Base-by-base conservation (phyloP, 768 basidiomycete species). In the Sistotremastrum suecicum region DNA sequence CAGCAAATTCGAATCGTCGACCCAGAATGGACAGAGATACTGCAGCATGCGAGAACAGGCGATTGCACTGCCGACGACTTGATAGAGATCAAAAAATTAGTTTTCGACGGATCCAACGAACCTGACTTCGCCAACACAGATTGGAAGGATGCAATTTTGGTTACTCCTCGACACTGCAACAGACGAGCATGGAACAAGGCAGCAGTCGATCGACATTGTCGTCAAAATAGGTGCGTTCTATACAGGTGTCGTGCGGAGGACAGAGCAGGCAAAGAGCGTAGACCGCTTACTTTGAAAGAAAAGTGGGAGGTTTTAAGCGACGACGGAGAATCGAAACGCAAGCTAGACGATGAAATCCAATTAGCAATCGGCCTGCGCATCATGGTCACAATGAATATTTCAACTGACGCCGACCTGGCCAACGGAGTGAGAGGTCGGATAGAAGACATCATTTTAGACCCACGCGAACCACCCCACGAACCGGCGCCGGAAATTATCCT, bases 381-480 rank as follows among this genome's bases (percentile, higher is more conserved):
- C 0, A 67, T 71, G 65, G 59, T 67, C 0, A 50, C 56, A 2
- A 9, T 51, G 1, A 70, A 69, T 38, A 48, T 68, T 0, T 54
- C 58, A 3, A 66, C 66, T 2, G 63, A 68, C 20, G 50, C 54
- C 0, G 63, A 69, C 43, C 41, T 70, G 1, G 63, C 66, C 0
- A 72, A 71, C 39, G 66, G 70, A 0, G 59, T 65, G 0, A 34
- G 62, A n/a, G 68, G 68, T 0, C 49, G 37, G 2, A 57, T 72
- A 0, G 49, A 50, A 0, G 58, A 60, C 28, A 60, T 70, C 9
- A 41, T 63, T 0, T 53, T 69, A 0, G 56, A 68, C 51, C 50
- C 55, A 1, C 37, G 59, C 20, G 66, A 71, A 36, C 40, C 42
- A 2, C 20, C 20, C 4, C 34, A 12, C 1, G 50, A 48, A 29